Evolutionary conservation across 2,329 filamentous ascomycete genomes (phyloP).

Genomic region (Orbilia brochopaga): DNA sequence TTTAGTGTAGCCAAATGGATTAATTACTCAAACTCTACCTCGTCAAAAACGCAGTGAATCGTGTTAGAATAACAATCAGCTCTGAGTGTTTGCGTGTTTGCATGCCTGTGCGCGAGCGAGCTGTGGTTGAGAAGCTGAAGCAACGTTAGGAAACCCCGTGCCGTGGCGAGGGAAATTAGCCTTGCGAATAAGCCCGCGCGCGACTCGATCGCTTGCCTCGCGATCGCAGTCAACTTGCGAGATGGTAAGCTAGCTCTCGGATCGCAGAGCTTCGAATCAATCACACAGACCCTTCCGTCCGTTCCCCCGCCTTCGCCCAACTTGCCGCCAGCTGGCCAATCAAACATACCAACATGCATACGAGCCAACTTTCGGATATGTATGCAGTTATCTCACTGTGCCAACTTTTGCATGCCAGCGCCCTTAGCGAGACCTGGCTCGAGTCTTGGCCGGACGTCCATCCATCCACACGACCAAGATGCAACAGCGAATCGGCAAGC

Average conservation of each 20-base stretch:
- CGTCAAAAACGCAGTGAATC: slow-evolving; percentile 15
- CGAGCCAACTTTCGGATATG: neutral
- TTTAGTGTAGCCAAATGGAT: slow-evolving; percentile 13
- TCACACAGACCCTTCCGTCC: too few relatives aligned
- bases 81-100: too few relatives aligned
- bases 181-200: neutral
- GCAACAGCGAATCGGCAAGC: neutral
- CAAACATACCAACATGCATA: neutral
- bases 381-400: neutral
- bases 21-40: slow-evolving; percentile 29
- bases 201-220: neutral
- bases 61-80: neutral
- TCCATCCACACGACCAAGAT: neutral
- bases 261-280: neutral
- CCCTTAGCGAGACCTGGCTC: neutral
- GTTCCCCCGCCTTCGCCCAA: neutral
- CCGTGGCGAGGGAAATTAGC: neutral
- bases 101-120: neutral
- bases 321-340: neutral
- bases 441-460: too few relatives aligned
- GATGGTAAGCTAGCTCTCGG: neutral
- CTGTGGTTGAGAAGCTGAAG: neutral
- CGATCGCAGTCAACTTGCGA: neutral
- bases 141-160: neutral
- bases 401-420: neutral